Conservation (phyloP, 441 rosid species). For the Metrosideros polymorpha region DNA sequence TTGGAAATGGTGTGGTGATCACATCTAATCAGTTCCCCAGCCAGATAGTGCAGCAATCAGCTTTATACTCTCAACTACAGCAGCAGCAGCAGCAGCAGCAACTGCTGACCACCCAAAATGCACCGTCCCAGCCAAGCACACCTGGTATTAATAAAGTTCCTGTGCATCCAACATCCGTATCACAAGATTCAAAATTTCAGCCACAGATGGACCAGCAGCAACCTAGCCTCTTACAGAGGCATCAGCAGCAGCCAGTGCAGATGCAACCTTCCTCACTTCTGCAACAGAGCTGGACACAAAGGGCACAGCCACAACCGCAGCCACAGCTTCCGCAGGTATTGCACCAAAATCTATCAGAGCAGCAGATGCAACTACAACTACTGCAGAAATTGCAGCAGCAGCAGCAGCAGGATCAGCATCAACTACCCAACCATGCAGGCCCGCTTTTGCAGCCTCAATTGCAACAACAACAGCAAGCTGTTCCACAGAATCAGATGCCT, state of each 20-base stretch:
- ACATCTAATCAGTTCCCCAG: conserved; percentile 30
- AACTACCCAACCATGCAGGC: conserved; percentile 35
- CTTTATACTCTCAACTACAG: conserved; percentile 53
- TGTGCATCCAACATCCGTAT: conserved; percentile 42
- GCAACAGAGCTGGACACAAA: conserved; percentile 57
- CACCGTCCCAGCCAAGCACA: conserved; percentile 34
- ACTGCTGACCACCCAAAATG: conserved; percentile 20
- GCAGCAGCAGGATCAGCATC: conserved; percentile 36
- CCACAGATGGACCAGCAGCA: conserved; percentile 59
- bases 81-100: conserved; percentile 55
- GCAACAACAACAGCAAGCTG: conserved; percentile 47
- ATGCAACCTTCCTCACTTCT: conserved; percentile 4
- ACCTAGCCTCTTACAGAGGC: conserved; percentile 40
- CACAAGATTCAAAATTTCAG: conserved; percentile 63
- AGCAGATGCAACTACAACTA: not conserved
- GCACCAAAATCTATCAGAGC: conserved; percentile 38
- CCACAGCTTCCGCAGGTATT: conserved; percentile 70
- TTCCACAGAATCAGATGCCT: not conserved
- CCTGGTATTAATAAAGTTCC: conserved; percentile 35
- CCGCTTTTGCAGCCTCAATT: conserved; percentile 56
- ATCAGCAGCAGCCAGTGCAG: conserved; percentile 47
- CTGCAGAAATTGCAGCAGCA: conserved; percentile 17
- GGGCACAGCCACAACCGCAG: conserved; percentile 45
- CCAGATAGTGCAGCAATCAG: conserved; percentile 41
- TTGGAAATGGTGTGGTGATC: conserved; percentile 31